A percentile compares a stretch with the other conserved stretches of the same genome.
phyloP scores from a whole-genome alignment of 148 eudicot genomes.

The Rhododendron henanense region DNA sequence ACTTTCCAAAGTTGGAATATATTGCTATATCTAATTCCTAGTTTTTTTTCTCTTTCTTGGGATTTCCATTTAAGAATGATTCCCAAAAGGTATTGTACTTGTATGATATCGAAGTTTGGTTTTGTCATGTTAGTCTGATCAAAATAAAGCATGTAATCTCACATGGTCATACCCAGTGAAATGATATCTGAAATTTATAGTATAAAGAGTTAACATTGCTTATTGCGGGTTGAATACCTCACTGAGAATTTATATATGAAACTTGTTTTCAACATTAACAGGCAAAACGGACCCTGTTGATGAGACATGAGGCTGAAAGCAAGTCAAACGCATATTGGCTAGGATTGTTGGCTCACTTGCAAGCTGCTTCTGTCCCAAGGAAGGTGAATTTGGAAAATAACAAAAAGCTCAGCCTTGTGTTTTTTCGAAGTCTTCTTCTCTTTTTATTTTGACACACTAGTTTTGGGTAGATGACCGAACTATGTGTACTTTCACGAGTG shows the following conservation, averaged over 20 bases:
- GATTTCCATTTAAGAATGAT: not conserved
- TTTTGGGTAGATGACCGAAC: not conserved
- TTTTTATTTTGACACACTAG: not conserved
- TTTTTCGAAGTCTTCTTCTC: not conserved
- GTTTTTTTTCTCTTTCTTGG: not conserved
- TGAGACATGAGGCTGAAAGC: conserved; percentile 98
- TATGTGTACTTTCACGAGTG: not conserved
- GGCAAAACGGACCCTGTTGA: conserved; percentile 88
- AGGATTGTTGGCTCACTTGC: conserved; percentile 84
- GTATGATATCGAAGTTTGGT: not conserved
- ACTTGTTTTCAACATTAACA: conserved; percentile 18
- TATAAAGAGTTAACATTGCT: not conserved
- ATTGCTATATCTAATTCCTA: not conserved
- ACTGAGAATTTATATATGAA: not conserved
- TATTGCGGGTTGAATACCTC: not conserved
- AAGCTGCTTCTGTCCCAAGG: conserved; percentile 83
- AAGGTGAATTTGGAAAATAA: conserved; percentile 46
- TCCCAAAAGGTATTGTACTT: not conserved
- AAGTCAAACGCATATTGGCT: conserved; percentile 97
- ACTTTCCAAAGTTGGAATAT: not conserved
- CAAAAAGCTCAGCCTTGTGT: not conserved
- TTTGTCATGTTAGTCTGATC: not conserved
- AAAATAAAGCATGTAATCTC: not conserved
- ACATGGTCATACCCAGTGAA: not conserved
- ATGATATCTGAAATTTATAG: not conserved